phyloP scores from a whole-genome alignment of 257 asterid genomes.

The Solanum appendiculatum region DNA sequence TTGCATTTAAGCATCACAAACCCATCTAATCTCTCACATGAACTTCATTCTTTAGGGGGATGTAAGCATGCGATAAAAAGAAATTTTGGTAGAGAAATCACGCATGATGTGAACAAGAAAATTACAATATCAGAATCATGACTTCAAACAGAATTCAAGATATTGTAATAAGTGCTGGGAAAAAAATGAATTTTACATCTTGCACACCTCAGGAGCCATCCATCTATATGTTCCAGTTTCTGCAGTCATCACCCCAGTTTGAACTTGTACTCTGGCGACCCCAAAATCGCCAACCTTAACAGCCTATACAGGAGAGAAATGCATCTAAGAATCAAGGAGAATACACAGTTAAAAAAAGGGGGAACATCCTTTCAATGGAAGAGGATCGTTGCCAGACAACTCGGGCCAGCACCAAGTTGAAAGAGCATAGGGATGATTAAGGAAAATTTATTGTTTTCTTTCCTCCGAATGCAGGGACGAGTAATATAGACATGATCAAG shows the following conservation, averaged over 20 bases:
- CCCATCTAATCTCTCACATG: too few relatives aligned
- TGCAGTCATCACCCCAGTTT: slow-evolving; percentile 92
- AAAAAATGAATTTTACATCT: not conserved
- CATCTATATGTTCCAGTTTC: slow-evolving; percentile 97
- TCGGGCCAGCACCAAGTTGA: not conserved
- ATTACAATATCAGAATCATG: not conserved
- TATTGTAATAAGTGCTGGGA: not conserved
- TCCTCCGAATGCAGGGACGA: not conserved
- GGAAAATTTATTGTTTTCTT: not conserved
- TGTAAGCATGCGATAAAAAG: too few relatives aligned
- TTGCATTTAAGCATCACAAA: too few relatives aligned
- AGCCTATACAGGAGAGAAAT: slow-evolving; percentile 30
- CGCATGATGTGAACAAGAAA: not conserved
- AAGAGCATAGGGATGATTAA: not conserved
- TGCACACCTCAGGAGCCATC: slow-evolving; percentile 97
- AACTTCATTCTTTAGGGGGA: too few relatives aligned
- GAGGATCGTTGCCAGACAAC: not conserved
- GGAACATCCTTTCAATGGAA: not conserved
- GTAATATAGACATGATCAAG: not conserved
- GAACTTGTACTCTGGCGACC: slow-evolving; percentile 82
- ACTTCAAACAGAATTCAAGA: not conserved
- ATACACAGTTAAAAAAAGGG: not conserved
- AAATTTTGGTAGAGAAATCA: too few relatives aligned
- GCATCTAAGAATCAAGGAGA: not conserved
- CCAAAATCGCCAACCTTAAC: slow-evolving; percentile 98